A percentile compares a stretch with the other conserved stretches of the same genome.
Conservation (phyloP, 139 green algal genomes). For the Chlamydomonas urium region DNA sequence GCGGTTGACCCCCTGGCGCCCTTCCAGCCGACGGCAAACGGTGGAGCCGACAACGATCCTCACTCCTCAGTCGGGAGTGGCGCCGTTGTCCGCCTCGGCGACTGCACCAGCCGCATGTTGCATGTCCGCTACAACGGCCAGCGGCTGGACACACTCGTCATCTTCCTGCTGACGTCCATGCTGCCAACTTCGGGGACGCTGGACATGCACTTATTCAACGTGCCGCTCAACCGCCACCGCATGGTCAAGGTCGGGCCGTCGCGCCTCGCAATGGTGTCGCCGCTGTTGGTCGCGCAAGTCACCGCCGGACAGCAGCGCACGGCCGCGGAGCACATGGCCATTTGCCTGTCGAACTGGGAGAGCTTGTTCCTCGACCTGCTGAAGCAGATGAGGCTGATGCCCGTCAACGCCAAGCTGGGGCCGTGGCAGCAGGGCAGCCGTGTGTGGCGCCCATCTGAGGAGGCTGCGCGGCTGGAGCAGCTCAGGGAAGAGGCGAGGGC, state of each 20-base stretch:
- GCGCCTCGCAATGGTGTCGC: neutral
- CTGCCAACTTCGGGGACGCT: constrained; percentile 15
- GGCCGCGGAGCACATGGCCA: neutral
- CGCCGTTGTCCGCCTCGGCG: constrained; percentile 5
- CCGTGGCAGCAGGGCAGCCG: neutral
- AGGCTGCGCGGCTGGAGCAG: neutral
- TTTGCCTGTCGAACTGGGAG: neutral
- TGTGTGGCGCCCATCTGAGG: neutral
- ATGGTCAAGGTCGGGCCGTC: neutral
- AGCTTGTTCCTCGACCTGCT: neutral
- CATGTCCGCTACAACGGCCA: neutral
- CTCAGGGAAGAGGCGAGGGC: neutral
- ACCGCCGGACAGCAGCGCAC: neutral
- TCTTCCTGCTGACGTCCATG: constrained; percentile 28
- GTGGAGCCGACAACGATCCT: neutral
- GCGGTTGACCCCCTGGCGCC: neutral
- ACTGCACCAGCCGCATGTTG: neutral
- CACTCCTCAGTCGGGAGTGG: too few relatives aligned
- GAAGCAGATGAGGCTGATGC: neutral
- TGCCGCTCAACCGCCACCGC: constrained; percentile 2
- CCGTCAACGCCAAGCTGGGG: neutral
- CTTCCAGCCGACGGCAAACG: neutral
- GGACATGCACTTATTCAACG: constrained; percentile 24
- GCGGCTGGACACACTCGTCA: constrained; percentile 1
- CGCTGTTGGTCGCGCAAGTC: neutral